Conservation (phyloP, 305 asterid species). For the Fraxinus floribunda region DNA sequence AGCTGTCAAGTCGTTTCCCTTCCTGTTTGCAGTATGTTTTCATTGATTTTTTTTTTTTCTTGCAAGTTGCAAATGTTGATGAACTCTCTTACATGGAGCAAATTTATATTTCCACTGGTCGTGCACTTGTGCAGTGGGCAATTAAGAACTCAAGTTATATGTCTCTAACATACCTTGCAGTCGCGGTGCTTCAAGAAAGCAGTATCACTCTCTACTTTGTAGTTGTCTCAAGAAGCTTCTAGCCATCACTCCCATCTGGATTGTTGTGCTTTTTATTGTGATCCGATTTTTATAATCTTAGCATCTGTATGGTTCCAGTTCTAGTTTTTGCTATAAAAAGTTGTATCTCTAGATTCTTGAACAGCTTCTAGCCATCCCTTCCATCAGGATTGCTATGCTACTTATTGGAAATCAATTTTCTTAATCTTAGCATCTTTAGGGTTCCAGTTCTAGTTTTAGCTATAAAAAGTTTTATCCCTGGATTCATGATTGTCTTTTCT, state of each 20-base stretch:
- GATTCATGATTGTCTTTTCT: background rate
- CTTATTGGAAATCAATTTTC: background rate
- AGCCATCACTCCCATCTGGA: background rate
- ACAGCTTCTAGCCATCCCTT: slow-evolving; percentile 2
- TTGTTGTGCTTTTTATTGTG: background rate
- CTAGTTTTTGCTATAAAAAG: background rate
- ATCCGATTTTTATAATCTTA: background rate
- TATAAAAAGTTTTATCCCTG: background rate
- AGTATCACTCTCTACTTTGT: background rate
- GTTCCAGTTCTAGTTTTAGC: background rate
- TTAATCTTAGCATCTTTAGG: background rate
- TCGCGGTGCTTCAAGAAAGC: background rate
- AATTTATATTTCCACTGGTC: background rate
- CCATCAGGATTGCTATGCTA: background rate
- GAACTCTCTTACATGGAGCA: slow-evolving; percentile 11
- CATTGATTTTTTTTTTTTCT: slow-evolving; percentile 4
- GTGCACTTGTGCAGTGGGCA: background rate
- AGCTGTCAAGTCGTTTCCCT: slow-evolving; percentile 91
- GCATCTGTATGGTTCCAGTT: background rate
- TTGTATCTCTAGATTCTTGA: background rate
- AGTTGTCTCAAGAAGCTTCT: background rate
- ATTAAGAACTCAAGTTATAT: background rate
- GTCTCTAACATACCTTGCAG: background rate
- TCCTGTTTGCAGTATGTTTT: slow-evolving; percentile 75
- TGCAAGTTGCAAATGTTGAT: slow-evolving; percentile 9